Evolutionary conservation across 2,329 filamentous ascomycete genomes (phyloP).

Genomic region (Exophiala aquamarina): DNA sequence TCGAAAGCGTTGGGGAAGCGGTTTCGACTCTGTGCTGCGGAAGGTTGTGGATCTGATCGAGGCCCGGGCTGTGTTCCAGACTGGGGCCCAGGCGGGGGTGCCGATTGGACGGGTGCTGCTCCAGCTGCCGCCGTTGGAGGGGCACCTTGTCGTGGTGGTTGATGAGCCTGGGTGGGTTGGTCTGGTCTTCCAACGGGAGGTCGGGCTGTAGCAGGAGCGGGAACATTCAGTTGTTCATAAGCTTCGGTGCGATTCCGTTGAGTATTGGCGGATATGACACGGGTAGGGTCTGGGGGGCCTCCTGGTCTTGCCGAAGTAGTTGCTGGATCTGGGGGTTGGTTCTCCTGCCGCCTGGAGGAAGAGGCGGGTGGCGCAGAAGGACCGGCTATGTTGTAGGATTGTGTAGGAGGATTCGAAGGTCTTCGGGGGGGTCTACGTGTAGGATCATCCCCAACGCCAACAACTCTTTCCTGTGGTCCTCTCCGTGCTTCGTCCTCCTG

Average conservation of each 20-base stretch:
- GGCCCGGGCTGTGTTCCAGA: background rate
- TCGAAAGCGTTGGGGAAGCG: constrained; percentile 88
- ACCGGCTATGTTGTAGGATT: constrained; percentile 19
- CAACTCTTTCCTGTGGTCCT: constrained; percentile 58
- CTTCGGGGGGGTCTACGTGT: constrained; percentile 29
- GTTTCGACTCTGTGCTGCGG: constrained; percentile 8
- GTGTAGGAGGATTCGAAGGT: constrained; percentile 17
- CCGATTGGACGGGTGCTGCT: constrained; percentile 18
- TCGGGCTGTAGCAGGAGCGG: constrained; percentile 17
- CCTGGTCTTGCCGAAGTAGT: constrained; percentile 22
- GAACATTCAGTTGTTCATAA: constrained; percentile 26
- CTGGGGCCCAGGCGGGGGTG: constrained; percentile 36
- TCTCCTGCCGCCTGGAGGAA: constrained; percentile 21
- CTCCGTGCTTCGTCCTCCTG: constrained; percentile 45
- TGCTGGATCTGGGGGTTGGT: constrained; percentile 18
- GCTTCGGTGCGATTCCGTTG: constrained; percentile 28
- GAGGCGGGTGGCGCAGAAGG: constrained; percentile 9
- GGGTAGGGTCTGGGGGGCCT: constrained; percentile 20
- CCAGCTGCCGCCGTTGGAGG: constrained; percentile 6
- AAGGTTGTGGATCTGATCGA: constrained; percentile 26
- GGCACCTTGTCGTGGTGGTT: constrained; percentile 32
- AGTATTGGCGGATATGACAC: constrained; percentile 19
- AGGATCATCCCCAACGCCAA: constrained; percentile 54
- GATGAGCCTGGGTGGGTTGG: constrained; percentile 24
- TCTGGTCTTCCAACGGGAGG: constrained; percentile 7